Percentiles rank a stretch among this genome's conserved stretches.
Evolutionary conservation across 2,329 filamentous ascomycete genomes (phyloP).

Genomic region (Botrytis porri): DNA sequence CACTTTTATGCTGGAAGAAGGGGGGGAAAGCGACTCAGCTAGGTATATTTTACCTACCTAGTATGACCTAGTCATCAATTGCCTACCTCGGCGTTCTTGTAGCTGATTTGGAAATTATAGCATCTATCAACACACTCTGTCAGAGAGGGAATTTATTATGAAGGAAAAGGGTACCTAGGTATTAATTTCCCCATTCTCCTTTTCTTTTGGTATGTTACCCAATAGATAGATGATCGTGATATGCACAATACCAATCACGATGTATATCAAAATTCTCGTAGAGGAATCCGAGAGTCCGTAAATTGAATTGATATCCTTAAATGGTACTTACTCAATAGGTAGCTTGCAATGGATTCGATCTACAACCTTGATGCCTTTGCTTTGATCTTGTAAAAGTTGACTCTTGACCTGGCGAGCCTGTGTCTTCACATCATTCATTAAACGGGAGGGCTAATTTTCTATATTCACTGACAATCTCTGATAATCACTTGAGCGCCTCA

Average conservation of each 20-base stretch:
- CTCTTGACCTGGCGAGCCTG: neutral
- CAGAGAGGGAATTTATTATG: neutral
- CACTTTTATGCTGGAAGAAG: too few species aligned
- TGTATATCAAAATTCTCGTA: neutral
- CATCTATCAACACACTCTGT: neutral
- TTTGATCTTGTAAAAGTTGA: neutral
- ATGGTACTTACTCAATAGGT: neutral
- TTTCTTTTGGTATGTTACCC: neutral
- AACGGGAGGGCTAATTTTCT: neutral
- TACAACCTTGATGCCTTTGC: neutral
- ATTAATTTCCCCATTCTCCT: conserved; percentile 2
- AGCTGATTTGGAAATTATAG: neutral
- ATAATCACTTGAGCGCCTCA: neutral
- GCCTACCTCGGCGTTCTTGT: neutral
- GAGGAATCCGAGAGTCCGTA: neutral
- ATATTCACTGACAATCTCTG: neutral
- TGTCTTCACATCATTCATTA: neutral
- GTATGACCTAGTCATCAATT: neutral
- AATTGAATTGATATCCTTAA: neutral
- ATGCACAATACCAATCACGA: neutral
- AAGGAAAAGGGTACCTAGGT: neutral
- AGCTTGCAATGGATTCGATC: neutral
- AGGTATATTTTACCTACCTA: neutral
- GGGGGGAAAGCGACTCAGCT: neutral
- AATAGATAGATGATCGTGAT: neutral